Evolutionary conservation across 2,329 filamentous ascomycete genomes (phyloP).

Genomic region (Colletotrichum sp.): DNA sequence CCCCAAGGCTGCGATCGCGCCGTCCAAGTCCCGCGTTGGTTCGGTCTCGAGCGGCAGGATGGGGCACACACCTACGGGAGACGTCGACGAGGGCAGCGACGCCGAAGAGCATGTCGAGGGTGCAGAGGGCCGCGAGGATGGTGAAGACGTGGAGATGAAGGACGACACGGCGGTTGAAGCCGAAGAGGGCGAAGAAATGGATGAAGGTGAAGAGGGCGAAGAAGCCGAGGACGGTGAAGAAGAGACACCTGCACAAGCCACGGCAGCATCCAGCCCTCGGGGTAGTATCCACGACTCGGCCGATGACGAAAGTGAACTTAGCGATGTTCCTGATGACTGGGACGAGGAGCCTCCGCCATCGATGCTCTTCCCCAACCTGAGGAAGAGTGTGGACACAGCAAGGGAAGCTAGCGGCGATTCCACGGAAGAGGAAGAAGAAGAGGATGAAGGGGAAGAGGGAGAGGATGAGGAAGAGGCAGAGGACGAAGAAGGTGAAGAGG

Average conservation of each 20-base stretch:
- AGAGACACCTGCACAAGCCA: conserved; percentile 29
- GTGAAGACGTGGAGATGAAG: conserved; percentile 25
- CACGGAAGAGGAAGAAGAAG: conserved; percentile 29
- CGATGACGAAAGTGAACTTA: conserved; percentile 73
- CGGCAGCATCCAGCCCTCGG: conserved; percentile 52
- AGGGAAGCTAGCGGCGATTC: conserved; percentile 15
- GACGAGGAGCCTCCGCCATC: conserved; percentile 61
- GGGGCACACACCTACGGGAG: conserved; percentile 41
- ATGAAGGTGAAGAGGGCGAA: conserved; percentile 26
- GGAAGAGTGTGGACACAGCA: conserved; percentile 37
- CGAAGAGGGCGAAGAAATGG: conserved; percentile 19
- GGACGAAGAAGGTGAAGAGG: conserved; percentile 3
- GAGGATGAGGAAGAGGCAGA: conserved; percentile 21
- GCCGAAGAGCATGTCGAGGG: conserved; percentile 44
- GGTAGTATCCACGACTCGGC: conserved; percentile 69
- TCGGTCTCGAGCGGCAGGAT: conserved; percentile 57
- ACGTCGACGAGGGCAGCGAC: conserved; percentile 36
- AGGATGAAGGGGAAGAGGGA: conserved; percentile 22
- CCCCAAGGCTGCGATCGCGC: conserved; percentile 39
- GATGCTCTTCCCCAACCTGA: conserved; percentile 54
- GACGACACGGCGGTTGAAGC: conserved; percentile 16
- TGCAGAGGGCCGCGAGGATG: conserved; percentile 37
- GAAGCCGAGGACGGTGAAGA: conserved; percentile 28
- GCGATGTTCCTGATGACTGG: conserved; percentile 65
- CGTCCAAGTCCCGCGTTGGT: conserved; percentile 53